A percentile compares a stretch with the other conserved stretches of the same genome.
phyloP scores from a whole-genome alignment of 768 basidiomycete species.

The Asterophora lycoperdoides region DNA sequence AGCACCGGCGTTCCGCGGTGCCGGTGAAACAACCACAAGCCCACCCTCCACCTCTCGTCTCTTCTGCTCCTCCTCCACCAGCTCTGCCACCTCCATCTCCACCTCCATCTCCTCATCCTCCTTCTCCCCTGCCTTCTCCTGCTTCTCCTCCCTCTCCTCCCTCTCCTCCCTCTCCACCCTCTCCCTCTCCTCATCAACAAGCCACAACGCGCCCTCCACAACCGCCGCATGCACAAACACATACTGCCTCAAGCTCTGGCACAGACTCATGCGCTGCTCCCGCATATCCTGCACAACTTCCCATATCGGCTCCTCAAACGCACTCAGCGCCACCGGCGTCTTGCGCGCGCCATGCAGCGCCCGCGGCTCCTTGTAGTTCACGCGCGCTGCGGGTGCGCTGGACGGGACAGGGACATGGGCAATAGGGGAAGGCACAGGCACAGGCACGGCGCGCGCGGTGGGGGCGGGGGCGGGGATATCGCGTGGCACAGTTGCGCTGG shows the following conservation, averaged over 20 bases:
- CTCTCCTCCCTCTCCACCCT: constrained; percentile 17
- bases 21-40: not conserved
- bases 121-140: too few relatives aligned
- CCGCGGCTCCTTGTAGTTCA: constrained; percentile 64
- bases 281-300: constrained; percentile 90
- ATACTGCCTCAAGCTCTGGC: constrained; percentile 92
- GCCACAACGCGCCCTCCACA: constrained; percentile 73
- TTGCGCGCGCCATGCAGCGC: constrained; percentile 42
- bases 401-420: too few relatives aligned
- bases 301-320: constrained; percentile 72
- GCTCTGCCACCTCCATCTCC: too few relatives aligned
- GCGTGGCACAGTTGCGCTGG: too few relatives aligned
- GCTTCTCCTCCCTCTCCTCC: constrained; percentile 8
- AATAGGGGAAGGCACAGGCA: too few relatives aligned
- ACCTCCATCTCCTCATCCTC: constrained; percentile 4
- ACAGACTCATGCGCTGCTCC: constrained; percentile 94
- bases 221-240: constrained; percentile 88
- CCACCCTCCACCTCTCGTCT: not conserved
- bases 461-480: not conserved
- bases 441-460: too few relatives aligned
- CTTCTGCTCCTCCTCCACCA: not conserved
- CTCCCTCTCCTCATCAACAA: constrained; percentile 68
- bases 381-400: constrained; percentile 24
- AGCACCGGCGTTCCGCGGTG: not conserved
- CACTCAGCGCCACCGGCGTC: constrained; percentile 57